These are phyloP conservation scores for Xerocomellus dryophilus DNA, from an alignment of 768 basidiomycete species.

Conservation along the genomic window DNA sequence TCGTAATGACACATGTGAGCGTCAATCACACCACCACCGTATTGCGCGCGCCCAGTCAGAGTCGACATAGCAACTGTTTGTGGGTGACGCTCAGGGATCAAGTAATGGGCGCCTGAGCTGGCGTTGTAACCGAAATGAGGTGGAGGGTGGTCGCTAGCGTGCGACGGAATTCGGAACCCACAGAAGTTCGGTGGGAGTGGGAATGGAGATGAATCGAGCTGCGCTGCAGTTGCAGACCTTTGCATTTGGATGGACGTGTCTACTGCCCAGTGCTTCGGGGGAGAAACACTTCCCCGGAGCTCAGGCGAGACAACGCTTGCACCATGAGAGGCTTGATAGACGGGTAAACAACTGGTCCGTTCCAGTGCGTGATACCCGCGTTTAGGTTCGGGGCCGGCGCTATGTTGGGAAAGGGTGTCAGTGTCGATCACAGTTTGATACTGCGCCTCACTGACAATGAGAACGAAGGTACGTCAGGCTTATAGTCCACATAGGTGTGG, in stretches of 20 bases:
- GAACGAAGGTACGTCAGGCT: neutral
- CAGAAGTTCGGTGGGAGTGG: neutral
- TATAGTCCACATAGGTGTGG: neutral
- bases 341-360: neutral
- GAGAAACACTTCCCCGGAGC: neutral
- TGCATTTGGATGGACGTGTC: neutral
- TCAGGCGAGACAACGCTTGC: neutral
- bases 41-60: neutral
- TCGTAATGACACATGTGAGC: neutral
- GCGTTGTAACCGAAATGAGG: neutral
- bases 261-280: neutral
- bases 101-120: neutral
- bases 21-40: neutral
- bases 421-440: neutral
- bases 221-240: neutral
- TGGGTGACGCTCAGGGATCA: neutral
- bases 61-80: slow-evolving; percentile 3
- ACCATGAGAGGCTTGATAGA: neutral
- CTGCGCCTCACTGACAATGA: slow-evolving; percentile 13
- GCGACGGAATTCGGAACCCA: neutral
- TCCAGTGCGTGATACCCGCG: neutral
- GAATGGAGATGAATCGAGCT: neutral
- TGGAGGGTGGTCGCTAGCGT: neutral
- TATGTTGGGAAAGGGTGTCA: slow-evolving; percentile 11
- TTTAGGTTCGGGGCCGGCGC: neutral